phyloP scores from a whole-genome alignment of 2,329 filamentous ascomycete species.

The Fusarium sp. region DNA sequence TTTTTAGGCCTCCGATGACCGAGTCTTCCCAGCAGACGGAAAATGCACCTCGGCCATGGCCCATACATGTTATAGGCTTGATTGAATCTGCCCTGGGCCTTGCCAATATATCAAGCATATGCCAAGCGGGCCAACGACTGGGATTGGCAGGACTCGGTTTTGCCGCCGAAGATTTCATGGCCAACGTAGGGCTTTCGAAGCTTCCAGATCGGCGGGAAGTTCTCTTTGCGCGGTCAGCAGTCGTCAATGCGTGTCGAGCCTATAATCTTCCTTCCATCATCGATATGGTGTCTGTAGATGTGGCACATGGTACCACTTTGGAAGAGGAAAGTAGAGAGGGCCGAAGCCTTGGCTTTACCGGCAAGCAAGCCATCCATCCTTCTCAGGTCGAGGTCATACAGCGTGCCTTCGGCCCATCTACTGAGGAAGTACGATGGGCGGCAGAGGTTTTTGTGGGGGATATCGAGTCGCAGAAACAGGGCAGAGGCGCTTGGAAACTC shows the following conservation, averaged over 20 bases:
- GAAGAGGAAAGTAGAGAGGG: neutral
- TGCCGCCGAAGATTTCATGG: neutral
- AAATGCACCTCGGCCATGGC: neutral
- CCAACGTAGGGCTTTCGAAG: neutral
- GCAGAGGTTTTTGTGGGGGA: neutral
- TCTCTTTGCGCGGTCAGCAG: neutral
- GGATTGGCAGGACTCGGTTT: neutral
- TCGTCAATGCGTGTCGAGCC: neutral
- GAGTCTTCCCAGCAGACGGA: neutral
- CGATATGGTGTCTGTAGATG: neutral
- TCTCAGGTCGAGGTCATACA: slow-evolving; percentile 7
- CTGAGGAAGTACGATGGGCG: neutral
- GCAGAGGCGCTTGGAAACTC: slow-evolving; percentile 14
- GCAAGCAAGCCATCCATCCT: slow-evolving; percentile 18
- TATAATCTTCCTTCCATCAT: neutral
- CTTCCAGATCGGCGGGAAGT: neutral
- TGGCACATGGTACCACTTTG: neutral
- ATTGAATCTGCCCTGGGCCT: neutral
- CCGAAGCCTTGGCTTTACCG: slow-evolving; percentile 9
- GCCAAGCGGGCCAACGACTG: neutral
- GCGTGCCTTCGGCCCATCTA: slow-evolving; percentile 2
- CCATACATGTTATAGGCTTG: neutral
- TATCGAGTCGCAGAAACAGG: neutral
- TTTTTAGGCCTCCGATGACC: neutral
- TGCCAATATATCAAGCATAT: neutral